Base-by-base conservation (phyloP, 768 basidiomycete genomes). In the Mycena leptocephala region DNA sequence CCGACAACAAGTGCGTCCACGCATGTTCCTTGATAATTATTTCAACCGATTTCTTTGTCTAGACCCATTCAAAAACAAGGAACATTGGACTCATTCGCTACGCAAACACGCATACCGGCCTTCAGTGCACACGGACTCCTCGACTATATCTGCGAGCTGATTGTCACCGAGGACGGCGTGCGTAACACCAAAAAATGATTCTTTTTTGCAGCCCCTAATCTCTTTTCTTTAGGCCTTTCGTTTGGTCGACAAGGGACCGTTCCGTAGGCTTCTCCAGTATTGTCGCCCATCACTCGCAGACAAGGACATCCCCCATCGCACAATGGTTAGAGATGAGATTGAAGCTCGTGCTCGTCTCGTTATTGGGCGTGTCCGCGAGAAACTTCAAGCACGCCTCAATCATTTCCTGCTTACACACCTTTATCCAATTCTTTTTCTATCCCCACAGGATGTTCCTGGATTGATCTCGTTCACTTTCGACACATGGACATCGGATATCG, bases 271-370 rank as follows among this genome's bases (percentile, higher is more conserved):
- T 8, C 75, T 83, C 41, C 65, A 48, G 30, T 83, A 79, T 53
- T 71, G 73, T 28, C 63, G 79, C 0, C 81, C 80, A 0, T 53
- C 55, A 2, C 74, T 76, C 6, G 58, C 61, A 3, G 77, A 81
- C 0, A 53, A 24, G 11, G 81, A 82, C 30, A 81, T 83, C 37
- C 81, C 80, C 4, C 74, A 80, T 67, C 77, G 72, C 30, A 80
- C 75, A 3, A 82, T 78, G 55, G 53, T 81, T 39, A 64, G 78
- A 0, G 78, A 79, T 2, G 80, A 81, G 24, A 73, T 83, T 24
- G 43, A 81, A 1, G 7, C 72, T 18, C 75, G 75, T 18, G 75
- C 76, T 0, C 24, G 70, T 2, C 64, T 26, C 16, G 79, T 68
- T 5, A 72, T 61, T 2, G 43, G 46, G 6, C 71, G 71, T 0